Conservation (phyloP, 306 rosid genomes). For the Mimosa bimucronata region DNA sequence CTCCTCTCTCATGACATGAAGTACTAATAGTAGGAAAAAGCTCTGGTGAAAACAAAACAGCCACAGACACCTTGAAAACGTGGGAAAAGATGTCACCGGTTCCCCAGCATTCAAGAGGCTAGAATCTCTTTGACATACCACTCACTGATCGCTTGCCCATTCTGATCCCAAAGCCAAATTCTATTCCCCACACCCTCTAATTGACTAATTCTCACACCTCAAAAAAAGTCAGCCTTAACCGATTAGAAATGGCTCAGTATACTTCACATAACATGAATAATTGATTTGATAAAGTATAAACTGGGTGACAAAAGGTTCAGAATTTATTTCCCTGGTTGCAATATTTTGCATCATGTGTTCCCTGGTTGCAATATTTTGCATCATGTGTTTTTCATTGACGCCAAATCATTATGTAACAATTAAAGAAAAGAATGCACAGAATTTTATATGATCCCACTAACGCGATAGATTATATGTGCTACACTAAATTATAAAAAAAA, state of each 20-base stretch:
- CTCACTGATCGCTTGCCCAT: neutral
- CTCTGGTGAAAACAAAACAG: neutral
- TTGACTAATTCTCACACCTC: neutral
- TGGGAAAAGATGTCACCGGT: neutral
- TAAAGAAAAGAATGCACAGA: neutral
- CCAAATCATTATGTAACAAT: conserved; percentile 12
- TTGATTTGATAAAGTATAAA: neutral
- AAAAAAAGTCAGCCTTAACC: neutral
- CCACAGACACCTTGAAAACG: neutral
- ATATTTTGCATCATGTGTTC: neutral
- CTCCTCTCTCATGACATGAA: neutral
- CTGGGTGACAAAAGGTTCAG: neutral
- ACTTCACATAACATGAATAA: neutral
- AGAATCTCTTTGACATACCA: neutral
- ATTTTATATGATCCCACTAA: neutral
- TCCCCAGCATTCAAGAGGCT: neutral
- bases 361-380: conserved; percentile 3
- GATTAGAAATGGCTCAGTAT: neutral
- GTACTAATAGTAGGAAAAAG: neutral
- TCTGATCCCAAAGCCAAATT: neutral
- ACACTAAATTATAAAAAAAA: neutral
- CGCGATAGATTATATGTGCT: conserved; percentile 7
- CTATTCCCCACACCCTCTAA: neutral
- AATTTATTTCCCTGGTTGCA: conserved; percentile 18
- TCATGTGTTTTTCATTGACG: neutral